Conservation (phyloP, 2,329 filamentous ascomycete genomes). For the Alternaria sp. region DNA sequence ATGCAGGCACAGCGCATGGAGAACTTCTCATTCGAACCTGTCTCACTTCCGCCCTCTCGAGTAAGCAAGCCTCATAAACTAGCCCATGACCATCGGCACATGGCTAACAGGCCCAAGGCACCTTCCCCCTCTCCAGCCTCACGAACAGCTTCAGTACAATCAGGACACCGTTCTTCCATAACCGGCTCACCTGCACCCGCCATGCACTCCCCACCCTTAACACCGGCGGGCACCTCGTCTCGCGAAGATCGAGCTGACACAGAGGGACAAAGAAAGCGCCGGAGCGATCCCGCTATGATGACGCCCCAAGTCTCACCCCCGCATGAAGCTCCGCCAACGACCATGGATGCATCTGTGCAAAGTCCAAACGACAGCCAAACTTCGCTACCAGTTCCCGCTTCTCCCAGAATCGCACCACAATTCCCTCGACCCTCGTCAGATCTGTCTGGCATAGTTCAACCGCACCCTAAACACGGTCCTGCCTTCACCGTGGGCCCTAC, state of each 20-base stretch:
- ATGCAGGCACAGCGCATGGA: slow-evolving; percentile 85
- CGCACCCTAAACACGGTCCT: slow-evolving; percentile 60
- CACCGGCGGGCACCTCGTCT: slow-evolving; percentile 78
- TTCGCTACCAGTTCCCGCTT: slow-evolving; percentile 38
- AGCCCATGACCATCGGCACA: slow-evolving; percentile 10
- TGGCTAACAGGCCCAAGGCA: slow-evolving; percentile 51
- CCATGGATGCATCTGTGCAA: slow-evolving; percentile 44
- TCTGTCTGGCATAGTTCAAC: slow-evolving; percentile 53
- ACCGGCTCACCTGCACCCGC: slow-evolving; percentile 72
- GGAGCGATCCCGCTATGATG: slow-evolving; percentile 60
- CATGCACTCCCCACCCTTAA: slow-evolving; percentile 88
- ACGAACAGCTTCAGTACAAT: slow-evolving; percentile 62
- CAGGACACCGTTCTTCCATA: slow-evolving; percentile 57
- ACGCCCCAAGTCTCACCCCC: slow-evolving; percentile 65
- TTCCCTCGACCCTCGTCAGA: slow-evolving; percentile 57
- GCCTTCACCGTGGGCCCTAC: slow-evolving; percentile 65
- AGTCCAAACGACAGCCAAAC: slow-evolving; percentile 30
- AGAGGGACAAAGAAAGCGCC: slow-evolving; percentile 49
- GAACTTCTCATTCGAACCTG: slow-evolving; percentile 87
- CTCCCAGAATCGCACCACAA: slow-evolving; percentile 44
- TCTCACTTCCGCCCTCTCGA: slow-evolving; percentile 84
- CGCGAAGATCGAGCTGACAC: slow-evolving; percentile 58
- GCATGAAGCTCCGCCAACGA: slow-evolving; percentile 62
- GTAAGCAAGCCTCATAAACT: slow-evolving; percentile 62
- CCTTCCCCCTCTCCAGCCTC: slow-evolving; percentile 58